These are phyloP conservation scores for Cordyceps cateniannulata DNA, from an alignment of 2,329 filamentous ascomycete species.

Conservation along the genomic window DNA sequence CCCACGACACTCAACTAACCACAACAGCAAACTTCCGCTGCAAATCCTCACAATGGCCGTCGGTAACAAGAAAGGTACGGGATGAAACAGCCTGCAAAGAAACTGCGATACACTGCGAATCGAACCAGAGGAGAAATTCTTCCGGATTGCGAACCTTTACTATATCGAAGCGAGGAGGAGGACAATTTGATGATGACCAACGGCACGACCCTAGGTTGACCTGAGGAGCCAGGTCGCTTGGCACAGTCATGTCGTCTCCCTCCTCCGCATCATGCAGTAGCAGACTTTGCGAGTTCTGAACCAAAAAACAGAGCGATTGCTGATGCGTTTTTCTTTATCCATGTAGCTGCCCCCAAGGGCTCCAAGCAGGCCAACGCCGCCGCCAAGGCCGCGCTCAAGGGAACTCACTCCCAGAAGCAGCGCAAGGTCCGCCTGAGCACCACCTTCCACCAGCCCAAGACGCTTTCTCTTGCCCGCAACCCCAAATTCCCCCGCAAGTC, in stretches of 20 bases:
- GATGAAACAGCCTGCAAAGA: constrained; percentile 21
- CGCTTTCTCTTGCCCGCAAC: constrained; percentile 78
- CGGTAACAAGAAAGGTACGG: constrained; percentile 42
- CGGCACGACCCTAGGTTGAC: neutral
- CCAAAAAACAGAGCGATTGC: constrained; percentile 58
- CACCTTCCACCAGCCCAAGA: constrained; percentile 97
- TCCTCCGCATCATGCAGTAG: constrained; percentile 54
- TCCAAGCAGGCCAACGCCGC: constrained; percentile 86
- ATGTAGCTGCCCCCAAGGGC: constrained; percentile 54
- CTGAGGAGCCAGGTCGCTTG: neutral
- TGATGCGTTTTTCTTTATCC: constrained; percentile 51
- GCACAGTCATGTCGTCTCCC: neutral
- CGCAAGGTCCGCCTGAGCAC: constrained; percentile 88
- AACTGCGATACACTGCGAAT: neutral
- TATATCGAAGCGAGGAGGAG: constrained; percentile 4
- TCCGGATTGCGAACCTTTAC: neutral
- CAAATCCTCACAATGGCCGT: constrained; percentile 27
- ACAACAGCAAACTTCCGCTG: constrained; percentile 20
- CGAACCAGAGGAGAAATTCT: constrained; percentile 2
- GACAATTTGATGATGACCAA: neutral
- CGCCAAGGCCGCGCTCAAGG: constrained; percentile 93
- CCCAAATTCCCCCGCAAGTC: constrained; percentile 98
- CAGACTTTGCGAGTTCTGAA: constrained; percentile 68
- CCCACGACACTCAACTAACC: constrained; percentile 18
- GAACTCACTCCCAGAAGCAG: constrained; percentile 70